Conservation (phyloP, 306 rosid genomes). For the Arachis stenosperma region DNA sequence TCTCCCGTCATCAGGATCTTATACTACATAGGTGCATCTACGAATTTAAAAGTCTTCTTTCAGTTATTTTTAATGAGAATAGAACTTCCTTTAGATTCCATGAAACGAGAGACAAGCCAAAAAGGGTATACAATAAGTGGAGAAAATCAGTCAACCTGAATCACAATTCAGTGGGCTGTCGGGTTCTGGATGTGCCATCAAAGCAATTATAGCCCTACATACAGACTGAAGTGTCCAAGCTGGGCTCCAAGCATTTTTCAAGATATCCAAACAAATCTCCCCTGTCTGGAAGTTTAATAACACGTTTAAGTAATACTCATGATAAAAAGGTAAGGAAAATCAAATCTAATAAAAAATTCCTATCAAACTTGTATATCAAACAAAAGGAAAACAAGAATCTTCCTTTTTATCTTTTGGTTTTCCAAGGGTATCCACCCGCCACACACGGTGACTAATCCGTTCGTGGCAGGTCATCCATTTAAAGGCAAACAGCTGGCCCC, state of each 20-base stretch:
- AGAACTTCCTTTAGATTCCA: slow-evolving; percentile 8
- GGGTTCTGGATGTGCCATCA: slow-evolving; percentile 99
- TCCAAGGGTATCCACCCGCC: no score
- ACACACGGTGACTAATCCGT: no score
- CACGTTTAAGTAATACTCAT: neutral
- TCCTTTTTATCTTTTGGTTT: neutral
- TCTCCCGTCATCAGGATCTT: slow-evolving; percentile 14
- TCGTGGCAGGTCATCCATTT: no score
- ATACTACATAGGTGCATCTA: neutral
- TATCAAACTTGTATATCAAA: neutral
- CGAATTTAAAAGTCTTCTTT: slow-evolving; percentile 14
- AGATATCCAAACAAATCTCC: slow-evolving; percentile 95
- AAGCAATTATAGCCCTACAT: slow-evolving; percentile 95
- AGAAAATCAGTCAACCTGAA: slow-evolving; percentile 61
- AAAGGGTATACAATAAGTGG: neutral
- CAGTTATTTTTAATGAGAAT: slow-evolving; percentile 9
- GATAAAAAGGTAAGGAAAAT: slow-evolving; percentile 33
- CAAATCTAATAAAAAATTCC: neutral
- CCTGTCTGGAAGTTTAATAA: slow-evolving; percentile 67
- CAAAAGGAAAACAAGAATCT: slow-evolving; percentile 31
- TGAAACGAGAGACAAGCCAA: neutral
- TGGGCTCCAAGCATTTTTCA: slow-evolving; percentile 99
- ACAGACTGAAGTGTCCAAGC: slow-evolving; percentile 99
- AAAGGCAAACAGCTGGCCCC: no score
- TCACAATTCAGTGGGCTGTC: slow-evolving; percentile 98